Percentiles rank a stretch among this genome's conserved stretches.
Evolutionary conservation across 2,329 filamentous ascomycete species (phyloP).

Genomic region (Aspergillus latus): DNA sequence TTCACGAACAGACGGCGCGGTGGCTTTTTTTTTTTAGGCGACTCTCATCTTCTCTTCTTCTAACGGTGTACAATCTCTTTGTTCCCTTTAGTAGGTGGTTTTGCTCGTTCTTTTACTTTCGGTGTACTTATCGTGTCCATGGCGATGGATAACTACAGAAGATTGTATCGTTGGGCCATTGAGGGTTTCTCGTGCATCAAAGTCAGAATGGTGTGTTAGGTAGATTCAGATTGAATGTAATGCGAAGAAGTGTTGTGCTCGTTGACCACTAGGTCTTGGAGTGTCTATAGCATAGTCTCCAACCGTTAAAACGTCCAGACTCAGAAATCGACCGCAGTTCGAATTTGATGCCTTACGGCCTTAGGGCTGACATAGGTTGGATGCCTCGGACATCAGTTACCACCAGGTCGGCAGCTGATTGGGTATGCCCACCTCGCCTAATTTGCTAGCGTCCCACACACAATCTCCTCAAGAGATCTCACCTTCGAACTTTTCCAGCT

Average conservation of each 20-base stretch:
- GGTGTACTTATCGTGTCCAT: not conserved
- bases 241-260: not conserved
- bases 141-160: slow-evolving; percentile 4
- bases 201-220: not conserved
- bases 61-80: slow-evolving; percentile 3
- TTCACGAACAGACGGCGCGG: slow-evolving; percentile 24
- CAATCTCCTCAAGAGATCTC: slow-evolving; percentile 34
- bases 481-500: slow-evolving; percentile 37
- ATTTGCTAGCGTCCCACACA: slow-evolving; percentile 46
- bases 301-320: too few species aligned
- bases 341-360: slow-evolving; percentile 13
- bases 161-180: slow-evolving; percentile 5
- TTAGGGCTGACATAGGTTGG: slow-evolving; percentile 5
- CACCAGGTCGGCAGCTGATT: slow-evolving; percentile 21
- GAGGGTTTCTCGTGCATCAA: not conserved
- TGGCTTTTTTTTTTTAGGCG: slow-evolving; percentile 9
- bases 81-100: not conserved
- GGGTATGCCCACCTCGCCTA: slow-evolving; percentile 37
- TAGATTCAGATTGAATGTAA: slow-evolving; percentile 3
- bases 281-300: not conserved
- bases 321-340: not conserved
- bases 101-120: not conserved
- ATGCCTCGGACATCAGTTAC: slow-evolving; percentile 16
- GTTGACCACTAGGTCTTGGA: not conserved
- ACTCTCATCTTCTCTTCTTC: not conserved